These are phyloP conservation scores for Colletotrichum sojae DNA, from an alignment of 2,329 filamentous ascomycete species.

Conservation along the genomic window DNA sequence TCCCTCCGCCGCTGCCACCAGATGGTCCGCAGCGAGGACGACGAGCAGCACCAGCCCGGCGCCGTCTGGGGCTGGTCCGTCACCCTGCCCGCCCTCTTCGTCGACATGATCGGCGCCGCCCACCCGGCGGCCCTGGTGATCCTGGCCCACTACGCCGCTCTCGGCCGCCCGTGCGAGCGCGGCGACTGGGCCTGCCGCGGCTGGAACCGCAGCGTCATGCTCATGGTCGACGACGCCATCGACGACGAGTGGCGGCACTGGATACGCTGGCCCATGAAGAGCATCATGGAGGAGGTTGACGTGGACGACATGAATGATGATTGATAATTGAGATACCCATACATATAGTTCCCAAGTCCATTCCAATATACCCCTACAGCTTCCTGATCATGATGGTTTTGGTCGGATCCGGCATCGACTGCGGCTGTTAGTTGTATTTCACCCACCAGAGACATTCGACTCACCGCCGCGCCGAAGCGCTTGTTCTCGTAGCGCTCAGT, in stretches of 20 bases:
- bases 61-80: conserved; percentile 40
- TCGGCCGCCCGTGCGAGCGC: conserved; percentile 14
- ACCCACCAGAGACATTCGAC: not conserved
- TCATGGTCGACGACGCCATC: conserved; percentile 35
- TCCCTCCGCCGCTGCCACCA: conserved; percentile 32
- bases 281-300: conserved; percentile 37
- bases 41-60: not conserved
- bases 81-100: conserved; percentile 38
- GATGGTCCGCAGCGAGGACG: conserved; percentile 7
- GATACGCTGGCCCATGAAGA: conserved; percentile 42
- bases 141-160: conserved; percentile 42
- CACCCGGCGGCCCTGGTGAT: conserved; percentile 42
- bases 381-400: conserved; percentile 37
- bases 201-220: conserved; percentile 40
- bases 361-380: not conserved
- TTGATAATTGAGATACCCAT: not conserved
- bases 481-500: conserved; percentile 29
- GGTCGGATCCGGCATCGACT: conserved; percentile 22
- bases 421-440: conserved; percentile 3
- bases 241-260: conserved; percentile 34
- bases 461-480: conserved; percentile 21
- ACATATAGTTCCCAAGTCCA: not conserved
- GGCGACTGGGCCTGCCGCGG: conserved; percentile 37
- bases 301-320: conserved; percentile 39
- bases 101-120: conserved; percentile 39